phyloP scores from a whole-genome alignment of 768 basidiomycete genomes.

The Rhizopogon rudus region DNA sequence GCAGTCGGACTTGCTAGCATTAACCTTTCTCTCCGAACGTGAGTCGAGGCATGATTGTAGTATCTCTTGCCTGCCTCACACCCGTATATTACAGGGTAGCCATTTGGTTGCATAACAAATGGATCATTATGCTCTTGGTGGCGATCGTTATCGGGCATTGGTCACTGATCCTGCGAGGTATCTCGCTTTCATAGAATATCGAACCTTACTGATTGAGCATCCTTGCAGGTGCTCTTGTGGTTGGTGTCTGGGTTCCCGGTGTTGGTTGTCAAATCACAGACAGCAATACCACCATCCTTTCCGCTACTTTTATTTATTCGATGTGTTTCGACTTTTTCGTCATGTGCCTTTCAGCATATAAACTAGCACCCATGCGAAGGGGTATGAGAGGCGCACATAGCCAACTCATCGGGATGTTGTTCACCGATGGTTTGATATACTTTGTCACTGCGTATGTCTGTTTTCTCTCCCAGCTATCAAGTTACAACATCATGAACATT shows the following conservation, averaged over 20 bases:
- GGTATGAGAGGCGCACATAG: constrained; percentile 27
- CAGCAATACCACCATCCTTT: constrained; percentile 60
- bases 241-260: constrained; percentile 46
- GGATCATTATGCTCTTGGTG: constrained; percentile 44
- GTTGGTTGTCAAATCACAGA: constrained; percentile 48
- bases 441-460: constrained; percentile 65
- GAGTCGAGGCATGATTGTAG: constrained; percentile 4
- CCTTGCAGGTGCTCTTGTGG: constrained; percentile 50
- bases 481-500: not conserved
- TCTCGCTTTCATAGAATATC: not conserved
- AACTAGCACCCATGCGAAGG: constrained; percentile 32
- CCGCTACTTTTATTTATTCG: constrained; percentile 70
- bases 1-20: constrained; percentile 42
- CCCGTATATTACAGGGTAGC: constrained; percentile 40
- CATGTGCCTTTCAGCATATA: constrained; percentile 54
- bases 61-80: too few relatives aligned
- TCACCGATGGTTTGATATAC: constrained; percentile 67
- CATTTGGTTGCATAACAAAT: constrained; percentile 57
- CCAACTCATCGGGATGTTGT: constrained; percentile 58
- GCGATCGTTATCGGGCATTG: constrained; percentile 62
- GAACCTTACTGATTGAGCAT: not conserved
- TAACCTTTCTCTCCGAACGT: constrained; percentile 44
- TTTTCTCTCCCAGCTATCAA: constrained; percentile 18
- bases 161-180: constrained; percentile 67
- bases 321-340: constrained; percentile 71